Conservation (phyloP, 2,329 filamentous ascomycete species). For the Trichothecium sympodiale region DNA sequence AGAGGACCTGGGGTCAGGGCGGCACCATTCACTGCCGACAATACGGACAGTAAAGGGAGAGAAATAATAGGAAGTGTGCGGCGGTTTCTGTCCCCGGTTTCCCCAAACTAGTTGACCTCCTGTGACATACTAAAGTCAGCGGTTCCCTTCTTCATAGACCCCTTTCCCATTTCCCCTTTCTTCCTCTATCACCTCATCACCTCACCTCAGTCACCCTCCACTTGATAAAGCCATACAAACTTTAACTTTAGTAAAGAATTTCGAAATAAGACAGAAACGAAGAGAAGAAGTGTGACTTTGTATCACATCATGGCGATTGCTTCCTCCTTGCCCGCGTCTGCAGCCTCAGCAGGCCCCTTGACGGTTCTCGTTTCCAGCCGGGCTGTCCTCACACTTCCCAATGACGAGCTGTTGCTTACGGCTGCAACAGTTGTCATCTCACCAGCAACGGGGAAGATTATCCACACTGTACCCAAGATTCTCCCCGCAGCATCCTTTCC, state of each 20-base stretch:
- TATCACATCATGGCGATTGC: no score
- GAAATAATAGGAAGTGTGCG: no score
- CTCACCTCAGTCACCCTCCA: background rate
- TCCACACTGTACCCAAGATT: conserved; percentile 60
- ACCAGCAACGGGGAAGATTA: conserved; percentile 70
- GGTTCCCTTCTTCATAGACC: background rate
- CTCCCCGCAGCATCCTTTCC: conserved; percentile 71
- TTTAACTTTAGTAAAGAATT: no score
- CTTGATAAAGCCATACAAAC: background rate
- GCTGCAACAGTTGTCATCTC: conserved; percentile 79
- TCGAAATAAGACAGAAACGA: no score
- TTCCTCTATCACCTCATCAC: background rate
- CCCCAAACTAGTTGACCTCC: no score
- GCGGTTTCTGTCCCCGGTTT: no score
- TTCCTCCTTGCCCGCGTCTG: conserved; percentile 1
- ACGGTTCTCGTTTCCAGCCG: conserved; percentile 76
- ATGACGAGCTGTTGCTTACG: conserved; percentile 51
- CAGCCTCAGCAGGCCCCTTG: conserved; percentile 28
- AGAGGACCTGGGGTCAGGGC: no score
- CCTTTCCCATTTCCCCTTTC: background rate
- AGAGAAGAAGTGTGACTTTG: no score
- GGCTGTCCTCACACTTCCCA: conserved; percentile 64
- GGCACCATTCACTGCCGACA: no score
- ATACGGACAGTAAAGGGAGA: no score
- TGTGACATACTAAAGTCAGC: no score